Base-by-base conservation (phyloP, 352 stramenopile genomes). In the Globisporangium viniferum region DNA sequence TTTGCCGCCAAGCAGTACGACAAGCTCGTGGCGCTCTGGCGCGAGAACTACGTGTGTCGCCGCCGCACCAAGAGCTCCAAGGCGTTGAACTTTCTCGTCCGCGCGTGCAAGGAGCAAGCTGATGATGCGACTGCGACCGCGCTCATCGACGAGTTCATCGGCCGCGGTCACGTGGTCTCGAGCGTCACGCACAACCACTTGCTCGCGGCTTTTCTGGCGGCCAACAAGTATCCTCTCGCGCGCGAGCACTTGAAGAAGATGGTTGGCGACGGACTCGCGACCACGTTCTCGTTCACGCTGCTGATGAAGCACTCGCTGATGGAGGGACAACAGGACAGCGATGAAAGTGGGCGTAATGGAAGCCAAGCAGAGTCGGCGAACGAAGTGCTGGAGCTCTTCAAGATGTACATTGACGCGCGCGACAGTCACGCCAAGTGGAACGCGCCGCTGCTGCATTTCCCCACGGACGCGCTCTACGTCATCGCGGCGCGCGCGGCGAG, bases 11-110 rank as follows among this genome's bases (percentile, higher is more conserved):
- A 79, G n/a, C 68, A 89, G 51, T 91, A 82, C 60, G 69, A 73
- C 20, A 68, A 72, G 7, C 77, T 90, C 15, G 67, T 92, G 10
- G 56, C 80, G 48, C 59, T 90, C 49, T 96, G 84, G 84, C 67
- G 78, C 49, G 70, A 88, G 2, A 70, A 86, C 70, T 82, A 71
- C 63, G 64, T 71, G 22, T 93, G 86, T 62, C 84, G 84, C 8
- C 80, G 82, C 35, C 85, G 84, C 22, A 78, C 80, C 18, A 92
- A 86, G 73, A 92, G 73, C 58, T 81, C 85, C 44, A 94, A 94
- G 74, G 69, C 86, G 60, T 81, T 96, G 59, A 94, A 94, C 73
- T 92, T 85, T 33, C 68, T 96, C 27, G 72, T 96, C 41, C 81
- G 82, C 53, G 79, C 84, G 10, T 93, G 86, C 62, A 78, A 81